Evolutionary conservation across 1,139 yeast species (phyloP), one percentile per base, ranked within the genome.

Genomic region (Yarrowia galli): DNA sequence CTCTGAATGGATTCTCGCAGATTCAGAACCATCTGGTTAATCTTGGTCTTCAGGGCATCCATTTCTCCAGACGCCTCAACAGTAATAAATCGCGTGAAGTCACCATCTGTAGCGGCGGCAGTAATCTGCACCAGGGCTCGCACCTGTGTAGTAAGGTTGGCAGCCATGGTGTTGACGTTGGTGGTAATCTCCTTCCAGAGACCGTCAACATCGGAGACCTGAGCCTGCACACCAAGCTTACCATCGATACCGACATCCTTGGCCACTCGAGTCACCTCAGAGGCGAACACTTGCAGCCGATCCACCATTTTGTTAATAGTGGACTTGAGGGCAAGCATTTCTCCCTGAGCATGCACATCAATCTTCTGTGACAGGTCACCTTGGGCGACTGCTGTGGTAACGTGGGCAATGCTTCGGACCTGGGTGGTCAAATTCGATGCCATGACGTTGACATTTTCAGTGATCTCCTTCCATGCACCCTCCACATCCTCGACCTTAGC

Each of bases 181-280:
- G 96, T 89, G 42, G 96, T 91, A 75, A 91, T 91, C 75, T 91
- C 96, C 75, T 89, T 91, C 97, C 97, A 91, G 70, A 91, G 81
- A 6, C 97, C 97, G 78, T 91, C 96, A 40, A 91, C 96, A 79
- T 91, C 97, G 69, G 89, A 86, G 40, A 91, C 97, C 77, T 91
- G 96, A 13, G 97, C 97, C 75, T 91, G 96, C 67, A 91, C 95
- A 74, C 97, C 97, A 68, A 91, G 84, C 77, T 91, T 91, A 80
- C 97, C 97, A 76, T 91, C 95, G 68, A 91, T 90, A 81, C 97
- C 97, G 72, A 91, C 97, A 82, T 91, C 97, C 73, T 92, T 87
- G 6, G 97, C 97, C 61, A 91, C 97, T 74, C 92, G 85, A 0
- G 96, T 88, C 70, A 91, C 97, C 80, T 91, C 97, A 28, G 89